These are phyloP conservation scores for Rhododendron mucronatum DNA, from an alignment of 148 eudicot genomes.

Conservation along the genomic window DNA sequence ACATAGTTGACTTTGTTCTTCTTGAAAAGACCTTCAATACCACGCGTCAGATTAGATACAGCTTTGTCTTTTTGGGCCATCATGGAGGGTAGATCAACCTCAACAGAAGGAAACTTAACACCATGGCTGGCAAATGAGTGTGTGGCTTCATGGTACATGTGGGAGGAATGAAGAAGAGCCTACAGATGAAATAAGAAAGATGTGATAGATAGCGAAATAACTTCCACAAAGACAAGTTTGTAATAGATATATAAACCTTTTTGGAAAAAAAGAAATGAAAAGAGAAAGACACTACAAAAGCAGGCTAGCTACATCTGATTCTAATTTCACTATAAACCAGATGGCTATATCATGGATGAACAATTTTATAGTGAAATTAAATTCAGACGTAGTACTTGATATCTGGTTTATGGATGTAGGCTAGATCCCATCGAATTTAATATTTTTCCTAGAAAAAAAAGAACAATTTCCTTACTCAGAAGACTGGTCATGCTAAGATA, in stretches of 20 bases:
- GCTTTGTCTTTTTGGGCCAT: conserved; percentile 91
- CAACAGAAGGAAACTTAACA: conserved; percentile 45
- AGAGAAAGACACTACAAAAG: not conserved
- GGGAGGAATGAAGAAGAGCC: conserved; percentile 96
- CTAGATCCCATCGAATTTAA: too few relatives aligned
- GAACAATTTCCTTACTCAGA: not conserved
- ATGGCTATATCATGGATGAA: not conserved
- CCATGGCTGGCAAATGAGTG: conserved; percentile 83
- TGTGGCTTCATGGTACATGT: conserved; percentile 93
- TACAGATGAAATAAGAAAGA: conserved; percentile 8
- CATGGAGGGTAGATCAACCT: conserved; percentile 88
- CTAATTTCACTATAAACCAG: not conserved
- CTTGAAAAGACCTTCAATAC: conserved; percentile 89
- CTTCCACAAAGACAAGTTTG: not conserved
- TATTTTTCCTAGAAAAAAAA: not conserved
- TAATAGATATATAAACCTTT: not conserved
- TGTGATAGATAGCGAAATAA: not conserved
- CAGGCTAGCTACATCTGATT: not conserved
- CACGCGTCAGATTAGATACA: conserved; percentile 59
- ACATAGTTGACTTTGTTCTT: conserved; percentile 92
- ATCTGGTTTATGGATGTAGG: too few relatives aligned
- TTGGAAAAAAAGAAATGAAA: not conserved
- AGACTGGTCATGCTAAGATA: not conserved
- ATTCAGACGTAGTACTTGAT: too few relatives aligned
- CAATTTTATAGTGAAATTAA: too few relatives aligned